Percentiles rank a stretch among this genome's conserved stretches.
phyloP scores from a whole-genome alignment of 345 rosid genomes.

The Syzygium aqueum region DNA sequence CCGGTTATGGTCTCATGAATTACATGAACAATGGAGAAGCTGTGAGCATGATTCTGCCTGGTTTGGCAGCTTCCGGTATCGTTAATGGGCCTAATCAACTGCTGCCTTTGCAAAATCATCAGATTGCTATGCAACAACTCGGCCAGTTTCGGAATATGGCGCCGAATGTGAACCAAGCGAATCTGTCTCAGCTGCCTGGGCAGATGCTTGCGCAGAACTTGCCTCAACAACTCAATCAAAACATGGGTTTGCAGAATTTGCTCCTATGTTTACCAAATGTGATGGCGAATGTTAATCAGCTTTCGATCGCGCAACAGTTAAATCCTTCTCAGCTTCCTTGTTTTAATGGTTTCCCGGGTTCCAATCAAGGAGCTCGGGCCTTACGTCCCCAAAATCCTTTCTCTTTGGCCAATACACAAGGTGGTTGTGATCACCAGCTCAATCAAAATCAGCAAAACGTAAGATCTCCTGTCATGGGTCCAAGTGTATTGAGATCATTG shows the following conservation, averaged over 20 bases:
- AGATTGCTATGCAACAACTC: constrained; percentile 1
- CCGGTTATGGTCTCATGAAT: constrained; percentile 10
- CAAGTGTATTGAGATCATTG: constrained; percentile 7
- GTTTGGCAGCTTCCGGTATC: neutral
- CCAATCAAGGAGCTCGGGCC: neutral
- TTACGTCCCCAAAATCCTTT: constrained; percentile 15
- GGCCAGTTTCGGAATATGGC: neutral
- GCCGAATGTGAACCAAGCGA: constrained; percentile 6
- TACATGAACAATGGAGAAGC: neutral
- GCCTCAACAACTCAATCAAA: constrained; percentile 25
- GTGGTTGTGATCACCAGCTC: constrained; percentile 22
- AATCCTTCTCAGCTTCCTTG: constrained; percentile 10
- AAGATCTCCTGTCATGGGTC: constrained; percentile 11
- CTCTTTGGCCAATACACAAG: constrained; percentile 32
- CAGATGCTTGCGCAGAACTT: constrained; percentile 9
- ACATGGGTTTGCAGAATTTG: constrained; percentile 20
- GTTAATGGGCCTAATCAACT: neutral
- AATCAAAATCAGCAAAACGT: constrained; percentile 26
- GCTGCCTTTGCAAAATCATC: constrained; percentile 2
- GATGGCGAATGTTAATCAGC: constrained; percentile 29
- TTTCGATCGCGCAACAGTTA: constrained; percentile 15
- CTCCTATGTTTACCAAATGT: constrained; percentile 21
- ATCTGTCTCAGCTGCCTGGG: neutral
- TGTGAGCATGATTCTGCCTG: neutral
- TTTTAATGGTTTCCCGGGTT: neutral